Conservation (phyloP, 2,329 filamentous ascomycete genomes). For the Bertia moriformis region DNA sequence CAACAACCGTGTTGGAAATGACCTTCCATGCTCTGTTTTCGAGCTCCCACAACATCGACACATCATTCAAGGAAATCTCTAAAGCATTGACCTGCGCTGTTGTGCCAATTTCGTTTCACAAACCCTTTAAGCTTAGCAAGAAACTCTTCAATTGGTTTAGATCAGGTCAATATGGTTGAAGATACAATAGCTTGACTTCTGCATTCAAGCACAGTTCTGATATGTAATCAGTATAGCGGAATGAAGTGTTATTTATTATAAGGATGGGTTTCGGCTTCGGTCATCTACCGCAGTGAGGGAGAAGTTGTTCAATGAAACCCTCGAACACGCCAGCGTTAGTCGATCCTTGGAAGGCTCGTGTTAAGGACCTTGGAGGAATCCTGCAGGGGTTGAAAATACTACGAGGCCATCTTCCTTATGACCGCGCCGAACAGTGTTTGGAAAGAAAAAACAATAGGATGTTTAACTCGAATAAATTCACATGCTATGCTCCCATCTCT, state of each 20-base stretch:
- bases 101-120: constrained; percentile 6
- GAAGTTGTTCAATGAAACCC: neutral
- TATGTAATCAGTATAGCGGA: neutral
- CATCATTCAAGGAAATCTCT: constrained; percentile 7
- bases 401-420: too few species aligned
- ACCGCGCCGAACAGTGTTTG: too few species aligned
- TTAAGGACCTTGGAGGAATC: too few species aligned
- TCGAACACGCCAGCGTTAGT: neutral
- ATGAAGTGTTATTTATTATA: neutral
- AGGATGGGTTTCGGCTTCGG: neutral
- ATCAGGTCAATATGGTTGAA: constrained; percentile 9
- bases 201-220: constrained; percentile 4
- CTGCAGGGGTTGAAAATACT: too few species aligned
- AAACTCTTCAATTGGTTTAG: constrained; percentile 11
- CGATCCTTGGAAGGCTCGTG: neutral
- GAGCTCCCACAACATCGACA: constrained; percentile 6
- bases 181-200: constrained; percentile 5
- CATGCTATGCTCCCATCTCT: too few species aligned
- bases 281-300: neutral
- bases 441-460: too few species aligned
- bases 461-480: too few species aligned
- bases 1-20: constrained; percentile 5
- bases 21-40: constrained; percentile 2
- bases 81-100: constrained; percentile 6
- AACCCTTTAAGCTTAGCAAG: constrained; percentile 8